Percentiles rank a stretch among this genome's conserved stretches.
These are phyloP conservation scores for Fraxinus anomala DNA, from an alignment of 257 asterid genomes.

Conservation along the genomic window DNA sequence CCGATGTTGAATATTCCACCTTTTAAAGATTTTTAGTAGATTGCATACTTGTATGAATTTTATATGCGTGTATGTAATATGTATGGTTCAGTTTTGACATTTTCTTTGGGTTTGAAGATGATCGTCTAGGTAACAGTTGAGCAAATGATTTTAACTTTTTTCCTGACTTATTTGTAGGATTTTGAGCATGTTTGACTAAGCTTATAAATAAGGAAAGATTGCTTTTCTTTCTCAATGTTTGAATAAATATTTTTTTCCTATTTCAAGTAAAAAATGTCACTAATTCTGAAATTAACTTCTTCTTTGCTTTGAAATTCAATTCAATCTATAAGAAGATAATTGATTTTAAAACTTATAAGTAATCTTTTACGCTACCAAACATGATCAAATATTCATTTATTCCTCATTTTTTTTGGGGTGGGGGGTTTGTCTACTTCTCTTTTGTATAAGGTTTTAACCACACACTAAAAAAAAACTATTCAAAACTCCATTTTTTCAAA, in stretches of 20 bases:
- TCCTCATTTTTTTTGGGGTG: background rate
- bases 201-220: background rate
- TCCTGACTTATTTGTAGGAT: background rate
- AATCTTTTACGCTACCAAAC: background rate
- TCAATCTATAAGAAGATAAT: background rate
- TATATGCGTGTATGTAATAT: background rate
- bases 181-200: background rate
- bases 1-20: conserved; percentile 20
- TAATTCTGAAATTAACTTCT: background rate
- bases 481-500: too few relatives aligned
- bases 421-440: background rate
- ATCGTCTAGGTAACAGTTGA: background rate
- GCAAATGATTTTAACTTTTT: background rate
- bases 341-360: background rate
- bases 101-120: background rate
- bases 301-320: background rate
- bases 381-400: background rate
- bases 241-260: background rate
- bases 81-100: background rate
- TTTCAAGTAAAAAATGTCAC: background rate
- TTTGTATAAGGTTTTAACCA: background rate
- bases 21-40: background rate
- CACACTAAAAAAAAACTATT: too few relatives aligned
- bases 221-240: background rate
- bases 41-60: background rate